A percentile compares a stretch with the other conserved stretches of the same genome.
Evolutionary conservation across 208 protist genomes (phyloP).

Genomic region (Entamoeba histolytica): DNA sequence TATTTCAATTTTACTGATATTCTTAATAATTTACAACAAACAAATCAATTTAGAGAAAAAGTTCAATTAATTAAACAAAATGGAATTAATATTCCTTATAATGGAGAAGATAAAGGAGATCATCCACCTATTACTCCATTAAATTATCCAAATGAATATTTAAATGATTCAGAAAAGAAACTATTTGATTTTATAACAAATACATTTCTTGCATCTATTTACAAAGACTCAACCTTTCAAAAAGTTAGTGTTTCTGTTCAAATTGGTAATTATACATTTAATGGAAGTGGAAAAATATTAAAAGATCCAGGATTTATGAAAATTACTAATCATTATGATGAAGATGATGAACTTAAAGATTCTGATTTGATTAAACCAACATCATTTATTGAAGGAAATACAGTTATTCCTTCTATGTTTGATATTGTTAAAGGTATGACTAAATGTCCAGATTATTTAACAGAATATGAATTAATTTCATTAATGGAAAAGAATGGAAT

Average conservation of each 20-base stretch:
- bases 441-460: constrained; percentile 29
- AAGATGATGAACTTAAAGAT: not conserved
- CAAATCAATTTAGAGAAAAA: constrained; percentile 20
- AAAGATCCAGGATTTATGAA: not conserved
- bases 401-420: not conserved
- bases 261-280: not conserved
- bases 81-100: not conserved
- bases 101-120: constrained; percentile 37
- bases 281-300: not conserved
- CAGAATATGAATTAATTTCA: constrained; percentile 40
- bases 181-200: constrained; percentile 38
- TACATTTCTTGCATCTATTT: constrained; percentile 39
- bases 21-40: constrained; percentile 42
- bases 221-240: not conserved
- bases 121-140: constrained; percentile 47
- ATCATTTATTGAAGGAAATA: not conserved
- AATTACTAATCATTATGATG: not conserved
- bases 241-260: not conserved
- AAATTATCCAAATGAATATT: not conserved
- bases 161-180: not conserved
- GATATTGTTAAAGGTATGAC: constrained; percentile 18
- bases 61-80: not conserved
- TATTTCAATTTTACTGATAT: constrained; percentile 51
- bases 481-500: constrained; percentile 47
- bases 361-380: too few relatives aligned